Percentiles rank a stretch among this genome's conserved stretches.
Conservation (phyloP, 202 grass and related monocot genomes). For the Schoenoplectus triqueter region DNA sequence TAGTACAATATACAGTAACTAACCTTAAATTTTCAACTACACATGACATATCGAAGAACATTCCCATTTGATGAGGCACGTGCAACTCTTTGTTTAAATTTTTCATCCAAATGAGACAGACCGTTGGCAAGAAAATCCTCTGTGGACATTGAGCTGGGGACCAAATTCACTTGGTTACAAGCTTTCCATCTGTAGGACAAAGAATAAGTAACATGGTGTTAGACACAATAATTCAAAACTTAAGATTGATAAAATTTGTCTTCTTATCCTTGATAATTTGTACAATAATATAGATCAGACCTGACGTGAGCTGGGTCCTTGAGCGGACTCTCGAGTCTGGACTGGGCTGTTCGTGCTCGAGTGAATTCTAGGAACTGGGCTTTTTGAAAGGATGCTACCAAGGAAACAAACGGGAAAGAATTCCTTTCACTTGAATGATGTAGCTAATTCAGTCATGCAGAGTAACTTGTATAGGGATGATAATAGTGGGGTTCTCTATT, state of each 20-base stretch:
- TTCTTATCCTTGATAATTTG: background rate
- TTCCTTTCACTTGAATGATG: no score
- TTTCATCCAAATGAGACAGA: constrained; percentile 62
- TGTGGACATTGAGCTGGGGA: constrained; percentile 57
- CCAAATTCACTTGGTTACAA: constrained; percentile 85
- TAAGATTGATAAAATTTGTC: background rate
- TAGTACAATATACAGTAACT: constrained; percentile 13
- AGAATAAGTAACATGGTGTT: constrained; percentile 19
- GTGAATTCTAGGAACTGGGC: no score
- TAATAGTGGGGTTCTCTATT: no score
- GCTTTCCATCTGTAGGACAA: constrained; percentile 71
- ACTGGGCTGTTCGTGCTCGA: no score
- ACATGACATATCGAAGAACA: constrained; percentile 83
- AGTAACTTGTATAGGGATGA: no score
- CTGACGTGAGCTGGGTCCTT: no score
- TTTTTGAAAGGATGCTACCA: no score
- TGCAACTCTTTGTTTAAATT: constrained; percentile 67
- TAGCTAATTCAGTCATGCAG: no score
- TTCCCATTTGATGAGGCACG: constrained; percentile 75
- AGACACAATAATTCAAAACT: constrained; percentile 17
- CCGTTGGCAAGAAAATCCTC: constrained; percentile 71
- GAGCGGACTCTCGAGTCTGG: no score
- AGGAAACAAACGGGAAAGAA: no score
- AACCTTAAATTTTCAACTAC: constrained; percentile 63
- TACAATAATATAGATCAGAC: background rate